These are phyloP conservation scores for Colletotrichum sp. DNA, from an alignment of 2,329 filamentous ascomycete species.

Conservation along the genomic window DNA sequence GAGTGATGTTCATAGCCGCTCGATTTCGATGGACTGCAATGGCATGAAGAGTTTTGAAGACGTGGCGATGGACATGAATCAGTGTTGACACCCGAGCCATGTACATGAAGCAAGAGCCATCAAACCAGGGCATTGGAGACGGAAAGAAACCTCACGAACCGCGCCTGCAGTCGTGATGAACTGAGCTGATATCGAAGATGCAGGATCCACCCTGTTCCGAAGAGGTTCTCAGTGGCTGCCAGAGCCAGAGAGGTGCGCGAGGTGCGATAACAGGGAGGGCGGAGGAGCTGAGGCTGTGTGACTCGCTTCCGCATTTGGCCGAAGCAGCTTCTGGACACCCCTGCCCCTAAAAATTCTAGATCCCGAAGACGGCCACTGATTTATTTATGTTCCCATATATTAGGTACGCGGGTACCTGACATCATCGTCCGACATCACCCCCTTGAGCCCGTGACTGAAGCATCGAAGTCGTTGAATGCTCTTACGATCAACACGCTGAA, in stretches of 20 bases:
- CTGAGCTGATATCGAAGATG: not conserved
- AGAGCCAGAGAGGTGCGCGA: not conserved
- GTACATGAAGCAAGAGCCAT: not conserved
- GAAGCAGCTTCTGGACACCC: not conserved
- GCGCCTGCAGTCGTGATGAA: not conserved
- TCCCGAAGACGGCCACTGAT: not conserved
- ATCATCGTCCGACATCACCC: not conserved
- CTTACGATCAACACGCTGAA: not conserved
- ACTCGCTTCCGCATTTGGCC: constrained; percentile 22
- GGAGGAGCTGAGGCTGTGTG: not conserved
- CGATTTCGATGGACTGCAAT: not conserved
- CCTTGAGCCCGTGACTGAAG: not conserved
- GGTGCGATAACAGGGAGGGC: not conserved
- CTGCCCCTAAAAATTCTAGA: constrained; percentile 10
- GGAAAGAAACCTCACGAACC: not conserved
- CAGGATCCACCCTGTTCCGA: not conserved
- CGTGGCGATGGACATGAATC: not conserved
- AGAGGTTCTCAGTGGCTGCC: not conserved
- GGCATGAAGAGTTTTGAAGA: not conserved
- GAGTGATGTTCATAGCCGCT: not conserved
- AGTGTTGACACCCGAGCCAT: not conserved
- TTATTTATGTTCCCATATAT: constrained; percentile 3
- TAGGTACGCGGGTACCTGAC: constrained; percentile 6
- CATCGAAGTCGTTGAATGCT: not conserved
- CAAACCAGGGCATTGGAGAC: not conserved